phyloP scores from a whole-genome alignment of 208 protist species.

The Acanthamoeba lenticulata region DNA sequence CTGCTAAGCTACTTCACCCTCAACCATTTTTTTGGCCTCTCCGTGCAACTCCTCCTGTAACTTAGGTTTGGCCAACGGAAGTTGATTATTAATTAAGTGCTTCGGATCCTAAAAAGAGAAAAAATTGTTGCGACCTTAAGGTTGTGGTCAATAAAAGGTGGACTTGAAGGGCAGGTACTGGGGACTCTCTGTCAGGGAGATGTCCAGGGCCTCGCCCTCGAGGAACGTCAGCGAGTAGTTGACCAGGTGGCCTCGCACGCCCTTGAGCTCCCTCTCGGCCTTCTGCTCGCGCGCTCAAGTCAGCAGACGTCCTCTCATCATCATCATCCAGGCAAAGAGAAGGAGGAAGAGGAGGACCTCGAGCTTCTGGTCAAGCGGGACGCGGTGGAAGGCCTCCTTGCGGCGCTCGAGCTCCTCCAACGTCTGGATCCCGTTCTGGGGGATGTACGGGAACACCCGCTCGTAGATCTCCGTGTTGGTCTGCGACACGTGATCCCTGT shows the following conservation, averaged over 20 bases:
- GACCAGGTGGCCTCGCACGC: conserved; percentile 15
- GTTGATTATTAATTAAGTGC: too few relatives aligned
- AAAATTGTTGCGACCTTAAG: too few relatives aligned
- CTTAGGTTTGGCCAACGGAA: too few relatives aligned
- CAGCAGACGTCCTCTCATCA: too few relatives aligned
- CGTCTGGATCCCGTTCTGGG: conserved; percentile 9
- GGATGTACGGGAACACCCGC: conserved; percentile 53
- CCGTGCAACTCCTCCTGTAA: too few relatives aligned
- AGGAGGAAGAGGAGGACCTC: background rate
- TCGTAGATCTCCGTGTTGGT: conserved; percentile 58
- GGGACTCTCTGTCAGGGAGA: conserved; percentile 2
- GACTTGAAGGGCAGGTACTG: conserved; percentile 43
- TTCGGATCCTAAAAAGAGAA: too few relatives aligned
- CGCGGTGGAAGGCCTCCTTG: background rate
- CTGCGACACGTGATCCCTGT: background rate
- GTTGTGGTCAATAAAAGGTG: conserved; percentile 52
- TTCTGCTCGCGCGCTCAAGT: too few relatives aligned
- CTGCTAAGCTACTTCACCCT: too few relatives aligned
- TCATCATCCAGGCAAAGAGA: too few relatives aligned
- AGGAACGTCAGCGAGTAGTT: conserved; percentile 34
- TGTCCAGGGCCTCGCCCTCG: conserved; percentile 28
- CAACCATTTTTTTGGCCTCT: too few relatives aligned
- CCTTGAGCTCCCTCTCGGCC: background rate
- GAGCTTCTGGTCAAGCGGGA: background rate
- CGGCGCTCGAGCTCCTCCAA: background rate